Percentiles rank a stretch among this genome's conserved stretches.
phyloP scores from a whole-genome alignment of 2,329 filamentous ascomycete genomes.

The Aspergillus tanneri region DNA sequence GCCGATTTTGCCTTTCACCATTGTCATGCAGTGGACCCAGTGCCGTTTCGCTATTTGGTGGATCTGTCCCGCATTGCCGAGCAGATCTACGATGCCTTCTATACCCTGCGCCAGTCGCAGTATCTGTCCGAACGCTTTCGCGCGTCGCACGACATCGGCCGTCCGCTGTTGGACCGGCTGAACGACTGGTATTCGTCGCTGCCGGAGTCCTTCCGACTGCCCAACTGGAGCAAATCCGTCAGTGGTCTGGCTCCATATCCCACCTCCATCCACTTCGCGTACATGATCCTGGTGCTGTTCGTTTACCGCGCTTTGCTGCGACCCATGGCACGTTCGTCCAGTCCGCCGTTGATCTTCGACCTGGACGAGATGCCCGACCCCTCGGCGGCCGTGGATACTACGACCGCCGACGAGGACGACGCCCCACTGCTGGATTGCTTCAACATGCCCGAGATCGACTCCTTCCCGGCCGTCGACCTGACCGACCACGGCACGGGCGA shows the following conservation, averaged over 20 bases:
- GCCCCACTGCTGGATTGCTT: slow-evolving; percentile 26
- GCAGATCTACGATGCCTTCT: slow-evolving; percentile 33
- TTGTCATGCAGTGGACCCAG: slow-evolving; percentile 21
- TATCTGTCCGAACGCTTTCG: slow-evolving; percentile 30
- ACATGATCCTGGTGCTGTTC: slow-evolving; percentile 37
- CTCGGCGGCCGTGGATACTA: slow-evolving; percentile 11
- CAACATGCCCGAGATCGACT: slow-evolving; percentile 23
- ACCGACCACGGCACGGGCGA: slow-evolving; percentile 28
- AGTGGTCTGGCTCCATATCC: slow-evolving; percentile 24
- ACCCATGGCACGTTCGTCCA: slow-evolving; percentile 30
- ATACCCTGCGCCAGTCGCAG: slow-evolving; percentile 33
- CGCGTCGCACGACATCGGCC: slow-evolving; percentile 30
- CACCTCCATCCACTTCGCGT: slow-evolving; percentile 35
- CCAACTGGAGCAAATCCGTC: slow-evolving; percentile 29
- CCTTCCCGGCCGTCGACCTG: slow-evolving; percentile 25
- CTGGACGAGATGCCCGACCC: slow-evolving; percentile 24
- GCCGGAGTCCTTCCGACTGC: slow-evolving; percentile 29
- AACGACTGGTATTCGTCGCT: slow-evolving; percentile 34
- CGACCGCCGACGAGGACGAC: slow-evolving; percentile 13
- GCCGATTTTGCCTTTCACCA: slow-evolving; percentile 27
- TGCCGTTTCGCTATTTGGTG: slow-evolving; percentile 30
- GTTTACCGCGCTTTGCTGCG: slow-evolving; percentile 38
- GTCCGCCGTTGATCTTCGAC: slow-evolving; percentile 29
- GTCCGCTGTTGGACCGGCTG: slow-evolving; percentile 28
- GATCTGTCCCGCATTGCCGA: slow-evolving; percentile 32